Conservation (phyloP, 2,329 filamentous ascomycete species). For the Monosporascus sp. region DNA sequence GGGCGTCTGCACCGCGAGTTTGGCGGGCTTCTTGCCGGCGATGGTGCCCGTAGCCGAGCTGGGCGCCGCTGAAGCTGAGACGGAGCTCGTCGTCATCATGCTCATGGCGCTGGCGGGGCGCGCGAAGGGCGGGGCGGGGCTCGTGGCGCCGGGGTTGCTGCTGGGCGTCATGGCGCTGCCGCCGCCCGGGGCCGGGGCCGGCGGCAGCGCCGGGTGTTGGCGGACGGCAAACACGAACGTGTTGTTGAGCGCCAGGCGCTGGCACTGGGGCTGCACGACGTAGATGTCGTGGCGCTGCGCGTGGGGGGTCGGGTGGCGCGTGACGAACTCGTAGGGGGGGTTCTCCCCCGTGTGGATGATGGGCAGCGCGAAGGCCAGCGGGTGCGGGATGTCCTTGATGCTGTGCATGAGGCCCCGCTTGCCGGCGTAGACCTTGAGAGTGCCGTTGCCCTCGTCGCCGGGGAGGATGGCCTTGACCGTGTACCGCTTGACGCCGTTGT, state of each 20-base stretch:
- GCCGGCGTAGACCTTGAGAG: slow-evolving; percentile 87
- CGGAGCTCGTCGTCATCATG: slow-evolving; percentile 53
- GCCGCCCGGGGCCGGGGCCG: background rate
- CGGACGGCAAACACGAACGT: slow-evolving; percentile 96
- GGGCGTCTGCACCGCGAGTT: slow-evolving; percentile 89
- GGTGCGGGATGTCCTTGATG: slow-evolving; percentile 92
- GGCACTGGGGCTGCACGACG: slow-evolving; percentile 91
- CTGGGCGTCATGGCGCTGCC: slow-evolving; percentile 37
- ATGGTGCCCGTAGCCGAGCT: slow-evolving; percentile 47
- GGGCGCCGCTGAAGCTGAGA: slow-evolving; percentile 31
- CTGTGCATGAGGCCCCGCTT: slow-evolving; percentile 96
- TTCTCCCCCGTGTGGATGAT: slow-evolving; percentile 89
- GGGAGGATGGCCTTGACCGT: slow-evolving; percentile 90
- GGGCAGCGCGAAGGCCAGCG: slow-evolving; percentile 82
- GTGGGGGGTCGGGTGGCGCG: slow-evolving; percentile 90
- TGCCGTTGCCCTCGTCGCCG: slow-evolving; percentile 82
- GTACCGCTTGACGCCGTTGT: slow-evolving; percentile 79
- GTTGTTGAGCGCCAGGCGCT: slow-evolving; percentile 83
- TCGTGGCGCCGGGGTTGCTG: slow-evolving; percentile 42
- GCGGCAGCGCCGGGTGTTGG: slow-evolving; percentile 67
- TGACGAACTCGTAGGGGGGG: slow-evolving; percentile 88
- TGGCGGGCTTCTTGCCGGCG: slow-evolving; percentile 76
- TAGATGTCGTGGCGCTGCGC: slow-evolving; percentile 97
- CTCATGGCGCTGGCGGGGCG: slow-evolving; percentile 61
- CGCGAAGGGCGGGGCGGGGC: slow-evolving; percentile 53